Conservation (phyloP, 257 asterid genomes). For the Cruciata laevipes region DNA sequence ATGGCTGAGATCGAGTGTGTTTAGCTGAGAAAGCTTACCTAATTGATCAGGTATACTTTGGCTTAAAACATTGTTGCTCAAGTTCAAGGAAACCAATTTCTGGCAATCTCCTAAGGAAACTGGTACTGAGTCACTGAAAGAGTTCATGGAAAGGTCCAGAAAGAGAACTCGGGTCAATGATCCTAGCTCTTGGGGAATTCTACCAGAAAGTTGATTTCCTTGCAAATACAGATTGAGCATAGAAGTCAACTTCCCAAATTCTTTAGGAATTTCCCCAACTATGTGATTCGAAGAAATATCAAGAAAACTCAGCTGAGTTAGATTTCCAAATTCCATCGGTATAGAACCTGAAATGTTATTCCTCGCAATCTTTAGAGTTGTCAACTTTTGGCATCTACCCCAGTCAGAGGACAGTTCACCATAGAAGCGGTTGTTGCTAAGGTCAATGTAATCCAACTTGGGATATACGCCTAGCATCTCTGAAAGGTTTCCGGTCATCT, state of each 20-base stretch:
- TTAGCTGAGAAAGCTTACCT: slow-evolving; percentile 17
- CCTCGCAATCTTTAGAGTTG: slow-evolving; percentile 23
- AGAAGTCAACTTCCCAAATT: slow-evolving; percentile 20
- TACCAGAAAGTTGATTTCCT: slow-evolving; percentile 27
- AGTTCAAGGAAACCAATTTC: slow-evolving; percentile 20
- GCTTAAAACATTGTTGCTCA: slow-evolving; percentile 22
- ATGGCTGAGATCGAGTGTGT: slow-evolving; percentile 30
- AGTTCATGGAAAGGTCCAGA: slow-evolving; percentile 26
- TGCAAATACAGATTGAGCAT: slow-evolving; percentile 20
- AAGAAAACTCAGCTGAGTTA: slow-evolving; percentile 19
- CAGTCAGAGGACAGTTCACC: slow-evolving; percentile 32
- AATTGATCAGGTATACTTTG: slow-evolving; percentile 29
- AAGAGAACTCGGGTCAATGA: slow-evolving; percentile 13
- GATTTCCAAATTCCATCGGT: slow-evolving; percentile 23
- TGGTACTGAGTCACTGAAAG: slow-evolving; percentile 28
- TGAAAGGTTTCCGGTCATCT: slow-evolving; percentile 26
- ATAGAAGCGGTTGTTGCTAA: slow-evolving; percentile 27
- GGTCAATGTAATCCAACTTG: slow-evolving; percentile 21
- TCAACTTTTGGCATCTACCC: slow-evolving; percentile 22
- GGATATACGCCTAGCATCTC: slow-evolving; percentile 36
- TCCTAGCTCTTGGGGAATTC: slow-evolving; percentile 20
- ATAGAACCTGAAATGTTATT: slow-evolving; percentile 27
- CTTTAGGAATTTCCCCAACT: slow-evolving; percentile 28
- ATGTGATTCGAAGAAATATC: slow-evolving; percentile 30
- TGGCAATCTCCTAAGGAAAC: slow-evolving; percentile 23